Percentiles rank a stretch among this genome's conserved stretches.
Conservation (phyloP, 2,329 filamentous ascomycete species). For the Mycosphaerella arachidis region DNA sequence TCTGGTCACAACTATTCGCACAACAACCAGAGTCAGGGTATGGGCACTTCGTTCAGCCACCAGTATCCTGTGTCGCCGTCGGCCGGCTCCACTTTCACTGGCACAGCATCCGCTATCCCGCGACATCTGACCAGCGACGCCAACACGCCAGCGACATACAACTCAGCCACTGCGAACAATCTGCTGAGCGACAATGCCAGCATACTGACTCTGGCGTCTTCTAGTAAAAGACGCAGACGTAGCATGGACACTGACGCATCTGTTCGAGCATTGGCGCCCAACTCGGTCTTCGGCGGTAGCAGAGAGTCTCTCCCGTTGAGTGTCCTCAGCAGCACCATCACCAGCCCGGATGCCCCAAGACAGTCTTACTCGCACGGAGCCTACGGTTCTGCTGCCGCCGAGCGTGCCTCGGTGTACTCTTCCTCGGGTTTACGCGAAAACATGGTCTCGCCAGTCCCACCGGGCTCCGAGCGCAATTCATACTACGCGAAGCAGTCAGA, state of each 20-base stretch:
- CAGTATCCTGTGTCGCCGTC: conserved; percentile 49
- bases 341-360: conserved; percentile 40
- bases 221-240: conserved; percentile 71
- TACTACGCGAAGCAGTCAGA: conserved; percentile 59
- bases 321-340: conserved; percentile 68
- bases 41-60: conserved; percentile 52
- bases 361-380: conserved; percentile 44
- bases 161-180: conserved; percentile 74
- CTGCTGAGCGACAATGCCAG: conserved; percentile 80
- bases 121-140: conserved; percentile 55
- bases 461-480: conserved; percentile 74
- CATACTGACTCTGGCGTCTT: conserved; percentile 78
- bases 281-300: conserved; percentile 75
- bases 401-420: conserved; percentile 72
- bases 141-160: conserved; percentile 53
- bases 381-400: conserved; percentile 51
- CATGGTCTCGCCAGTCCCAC: conserved; percentile 49
- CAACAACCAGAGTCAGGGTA: conserved; percentile 33
- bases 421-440: conserved; percentile 35
- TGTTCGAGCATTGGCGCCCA: conserved; percentile 76
- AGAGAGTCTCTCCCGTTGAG: conserved; percentile 75
- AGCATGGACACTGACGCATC: conserved; percentile 84
- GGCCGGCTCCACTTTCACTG: conserved; percentile 51
- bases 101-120: conserved; percentile 63
- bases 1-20: conserved; percentile 32